These are phyloP conservation scores for Saturnispora halmiae DNA, from an alignment of 805 yeast genomes.

Conservation along the genomic window DNA sequence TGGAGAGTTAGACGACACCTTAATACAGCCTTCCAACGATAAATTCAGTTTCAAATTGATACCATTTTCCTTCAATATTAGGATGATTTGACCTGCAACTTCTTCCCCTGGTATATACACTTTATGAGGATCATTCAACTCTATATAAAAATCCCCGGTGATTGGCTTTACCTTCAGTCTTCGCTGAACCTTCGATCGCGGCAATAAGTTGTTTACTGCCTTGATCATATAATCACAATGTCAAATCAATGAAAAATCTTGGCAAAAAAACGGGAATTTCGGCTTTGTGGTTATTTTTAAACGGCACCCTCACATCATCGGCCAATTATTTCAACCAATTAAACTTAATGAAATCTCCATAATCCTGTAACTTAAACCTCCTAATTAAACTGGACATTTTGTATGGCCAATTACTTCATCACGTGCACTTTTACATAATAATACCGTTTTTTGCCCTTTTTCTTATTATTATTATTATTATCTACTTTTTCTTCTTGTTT, in stretches of 20 bases:
- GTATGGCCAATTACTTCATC: too few species aligned
- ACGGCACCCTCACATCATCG: too few species aligned
- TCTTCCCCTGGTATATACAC: constrained; percentile 75
- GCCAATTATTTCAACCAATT: too few species aligned
- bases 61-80: constrained; percentile 47
- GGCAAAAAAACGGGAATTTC: too few species aligned
- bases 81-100: constrained; percentile 53
- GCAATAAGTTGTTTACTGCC: constrained; percentile 41
- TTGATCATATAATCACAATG: constrained; percentile 32
- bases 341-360: too few species aligned
- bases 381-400: too few species aligned
- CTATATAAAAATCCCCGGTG: constrained; percentile 59
- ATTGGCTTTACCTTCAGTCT: constrained; percentile 15
- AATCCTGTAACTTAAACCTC: too few species aligned
- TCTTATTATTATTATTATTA: too few species aligned
- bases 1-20: constrained; percentile 44
- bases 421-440: too few species aligned
- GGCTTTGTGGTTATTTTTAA: too few species aligned
- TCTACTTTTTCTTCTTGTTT: too few species aligned
- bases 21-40: constrained; percentile 48
- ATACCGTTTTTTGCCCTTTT: too few species aligned
- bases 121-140: constrained; percentile 65
- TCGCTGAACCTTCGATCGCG: constrained; percentile 19
- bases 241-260: constrained; percentile 2
- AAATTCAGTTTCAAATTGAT: constrained; percentile 46